Evolutionary conservation across 345 rosid species (phyloP).

Genomic region (Hypericum perforatum): DNA sequence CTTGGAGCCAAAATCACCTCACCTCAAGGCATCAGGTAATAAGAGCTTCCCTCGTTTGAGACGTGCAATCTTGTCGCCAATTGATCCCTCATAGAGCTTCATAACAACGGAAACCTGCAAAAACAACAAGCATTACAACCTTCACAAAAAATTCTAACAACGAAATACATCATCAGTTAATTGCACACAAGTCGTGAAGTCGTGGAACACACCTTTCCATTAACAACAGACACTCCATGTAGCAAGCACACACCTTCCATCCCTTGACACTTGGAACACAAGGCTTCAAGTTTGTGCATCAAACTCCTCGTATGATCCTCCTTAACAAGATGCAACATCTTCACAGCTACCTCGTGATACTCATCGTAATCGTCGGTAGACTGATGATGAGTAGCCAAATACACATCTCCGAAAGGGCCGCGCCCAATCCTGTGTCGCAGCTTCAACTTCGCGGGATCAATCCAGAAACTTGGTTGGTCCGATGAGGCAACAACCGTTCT

Average conservation of each 20-base stretch:
- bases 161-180: background rate
- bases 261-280: slow-evolving; percentile 48
- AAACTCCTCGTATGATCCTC: slow-evolving; percentile 44
- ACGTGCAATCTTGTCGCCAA: slow-evolving; percentile 76
- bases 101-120: slow-evolving; percentile 64
- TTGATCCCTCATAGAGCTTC: slow-evolving; percentile 82
- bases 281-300: slow-evolving; percentile 52
- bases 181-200: background rate
- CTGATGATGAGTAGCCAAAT: slow-evolving; percentile 81
- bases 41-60: slow-evolving; percentile 77
- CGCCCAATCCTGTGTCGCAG: slow-evolving; percentile 87
- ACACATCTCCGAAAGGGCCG: slow-evolving; percentile 91
- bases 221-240: slow-evolving; percentile 61
- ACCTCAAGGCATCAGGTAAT: slow-evolving; percentile 62
- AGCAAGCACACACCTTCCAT: slow-evolving; percentile 44
- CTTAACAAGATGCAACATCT: slow-evolving; percentile 60
- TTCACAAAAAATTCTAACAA: slow-evolving; percentile 4
- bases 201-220: slow-evolving; percentile 49
- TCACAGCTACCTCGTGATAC: slow-evolving; percentile 72
- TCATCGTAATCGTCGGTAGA: slow-evolving; percentile 52
- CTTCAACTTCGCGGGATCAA: slow-evolving; percentile 54
- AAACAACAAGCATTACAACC: background rate
- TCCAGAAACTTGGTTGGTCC: slow-evolving; percentile 49
- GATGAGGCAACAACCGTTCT: slow-evolving; percentile 42
- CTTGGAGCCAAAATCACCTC: background rate